Evolutionary conservation across 1,139 yeast genomes (phyloP).

Genomic region (Diutina scorzettiae): DNA sequence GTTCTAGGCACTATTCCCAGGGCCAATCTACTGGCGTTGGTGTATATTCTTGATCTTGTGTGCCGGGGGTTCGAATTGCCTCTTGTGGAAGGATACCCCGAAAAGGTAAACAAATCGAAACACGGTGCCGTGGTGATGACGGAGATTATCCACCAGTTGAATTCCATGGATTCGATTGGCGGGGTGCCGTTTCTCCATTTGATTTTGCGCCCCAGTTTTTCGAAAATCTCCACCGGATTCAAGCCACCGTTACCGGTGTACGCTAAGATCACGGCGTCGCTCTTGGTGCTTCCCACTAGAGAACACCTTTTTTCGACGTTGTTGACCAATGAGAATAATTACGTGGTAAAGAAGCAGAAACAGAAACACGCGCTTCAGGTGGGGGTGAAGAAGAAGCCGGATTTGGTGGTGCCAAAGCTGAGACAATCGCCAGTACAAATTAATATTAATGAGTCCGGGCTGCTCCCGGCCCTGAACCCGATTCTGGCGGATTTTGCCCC

Average conservation of each 20-base stretch:
- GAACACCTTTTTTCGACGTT: neutral
- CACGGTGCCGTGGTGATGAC: conserved; percentile 9
- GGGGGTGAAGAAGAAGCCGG: conserved; percentile 1
- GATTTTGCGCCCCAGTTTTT: conserved; percentile 29
- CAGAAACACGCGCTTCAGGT: neutral
- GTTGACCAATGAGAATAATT: conserved; percentile 2
- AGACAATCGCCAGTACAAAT: neutral
- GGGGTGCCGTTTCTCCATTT: conserved; percentile 31
- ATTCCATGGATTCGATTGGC: conserved; percentile 27
- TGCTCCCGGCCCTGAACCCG: neutral
- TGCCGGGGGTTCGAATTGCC: conserved; percentile 16
- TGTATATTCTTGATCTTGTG: conserved; percentile 28
- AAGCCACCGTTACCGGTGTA: conserved; percentile 28
- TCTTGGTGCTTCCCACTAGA: neutral
- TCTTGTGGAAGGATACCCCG: conserved; percentile 10
- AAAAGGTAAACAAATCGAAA: conserved; percentile 9
- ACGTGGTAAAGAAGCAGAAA: neutral
- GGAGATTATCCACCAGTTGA: conserved; percentile 14
- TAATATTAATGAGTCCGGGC: neutral
- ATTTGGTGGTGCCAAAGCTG: neutral
- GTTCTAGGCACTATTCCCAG: conserved; percentile 26
- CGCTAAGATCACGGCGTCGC: conserved; percentile 7
- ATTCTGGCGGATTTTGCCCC: conserved; percentile 4
- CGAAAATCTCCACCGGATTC: conserved; percentile 26
- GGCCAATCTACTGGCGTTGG: conserved; percentile 28